Base-by-base conservation (phyloP, 2,329 filamentous ascomycete species). In the Nemania abortiva region DNA sequence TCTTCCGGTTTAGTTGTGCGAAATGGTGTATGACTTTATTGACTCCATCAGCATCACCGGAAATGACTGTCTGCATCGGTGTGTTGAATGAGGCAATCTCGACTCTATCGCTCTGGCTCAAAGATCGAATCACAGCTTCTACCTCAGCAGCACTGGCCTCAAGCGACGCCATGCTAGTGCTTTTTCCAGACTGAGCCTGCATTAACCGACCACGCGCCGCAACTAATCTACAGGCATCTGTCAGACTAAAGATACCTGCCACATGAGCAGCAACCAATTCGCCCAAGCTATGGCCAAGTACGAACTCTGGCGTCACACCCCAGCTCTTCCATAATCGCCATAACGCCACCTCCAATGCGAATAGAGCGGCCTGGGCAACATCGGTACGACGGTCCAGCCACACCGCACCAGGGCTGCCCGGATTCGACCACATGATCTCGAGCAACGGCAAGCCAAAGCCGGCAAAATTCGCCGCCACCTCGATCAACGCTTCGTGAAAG, bases 361-460 rank as follows among this genome's bases (percentile, higher is more conserved):
- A 81, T 13, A 81, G 66, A 29, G 78, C 77, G 22, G 79, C 74
- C 69, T 81, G 79, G 24, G 76, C 73, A 66, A 74, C 78, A 56
- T 79, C 77, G 1, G 79, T 77, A 13, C 74, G 75, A 34, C 74
- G 37, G 18, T 81, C 63, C 56, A 78, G 68, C 24, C 24, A 27
- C 18, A 65, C 27, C 15, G 76, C 75, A 6, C 18, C 50, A 7
- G 62, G 54, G 60, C 67, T 77, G 15, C 65, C 73, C 24, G 74
- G 49, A 2, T 73, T 68, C 1, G 79, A 73, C 77, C 77, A 78
- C 75, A 80, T 79, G 60, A 75, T 70, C n/a, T 75, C 72, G 13
- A 75, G 69, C 27, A 78, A 72, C 15, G 77, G 75, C 13, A 37
- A 6, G 31, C 77, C 77, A 49, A 79, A 52, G 20, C 66, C 69